Base-by-base conservation (phyloP, 192 early-diverging fungal species). In the Gigaspora rosea region DNA sequence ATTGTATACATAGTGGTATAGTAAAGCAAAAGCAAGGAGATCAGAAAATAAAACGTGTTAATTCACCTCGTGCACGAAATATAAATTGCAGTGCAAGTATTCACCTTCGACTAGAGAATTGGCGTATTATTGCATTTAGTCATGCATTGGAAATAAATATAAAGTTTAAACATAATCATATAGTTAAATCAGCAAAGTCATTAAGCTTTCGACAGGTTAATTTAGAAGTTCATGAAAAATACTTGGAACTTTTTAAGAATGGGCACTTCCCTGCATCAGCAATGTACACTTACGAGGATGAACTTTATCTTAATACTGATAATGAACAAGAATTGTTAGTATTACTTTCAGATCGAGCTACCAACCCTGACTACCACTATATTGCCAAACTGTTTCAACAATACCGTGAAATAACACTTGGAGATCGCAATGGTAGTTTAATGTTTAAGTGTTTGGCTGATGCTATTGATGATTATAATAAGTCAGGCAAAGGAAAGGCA, bases 1-100 rank as follows among this genome's bases (percentile, higher is more conserved):
- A 72, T 32, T 72, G 70, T 72, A 72, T 72, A 5, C 52, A 72
- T 56, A 72, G 52, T 8, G 12, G 54, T 6, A 8, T 10, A 57
- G 70, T 72, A 6, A 72, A 33, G 27, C 8, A 72, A 57, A 72
- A 56, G 16, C 51, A 72, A 56, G 4, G 51, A 4, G 13, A 50
- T 70, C 46, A 1, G 16, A 4, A 51, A 56, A 15, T 10, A 56
- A 72, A 72, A 57, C 15, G 52, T 27, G 12, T 0, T 2, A 0
- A 57, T 1, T 52, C 70, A 35, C n/a, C 52, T 18, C 4, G 52
- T 2, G 1, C 9, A 56, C 4, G 52, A 7, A 57, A 72, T 57
- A 72, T 12, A 16, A 0, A 13, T 56, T 72, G 52, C 12, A 72
- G 2, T 16, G 52, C 13, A 15, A 72, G 32, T 7, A 72, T 72